Conservation (phyloP, 1,139 yeast genomes). For the Saccharomycopsis hybrid region DNA sequence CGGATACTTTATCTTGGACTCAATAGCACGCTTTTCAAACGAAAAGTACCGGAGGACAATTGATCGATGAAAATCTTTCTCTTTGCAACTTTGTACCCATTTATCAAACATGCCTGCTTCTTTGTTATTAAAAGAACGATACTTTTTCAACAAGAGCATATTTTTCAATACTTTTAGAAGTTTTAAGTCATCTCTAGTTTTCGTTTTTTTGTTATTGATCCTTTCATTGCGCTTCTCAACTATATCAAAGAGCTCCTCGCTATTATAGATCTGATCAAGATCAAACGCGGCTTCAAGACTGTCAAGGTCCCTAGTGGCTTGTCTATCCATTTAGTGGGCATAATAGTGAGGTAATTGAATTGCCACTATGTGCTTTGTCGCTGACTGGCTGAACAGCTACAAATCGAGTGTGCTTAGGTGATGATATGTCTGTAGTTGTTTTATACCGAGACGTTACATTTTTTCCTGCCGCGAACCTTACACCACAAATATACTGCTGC, state of each 20-base stretch:
- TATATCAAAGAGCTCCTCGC: background rate
- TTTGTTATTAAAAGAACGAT: background rate
- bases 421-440: too few species aligned
- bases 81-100: conserved; percentile 1
- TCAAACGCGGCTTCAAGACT: background rate
- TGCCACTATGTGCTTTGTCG: too few species aligned
- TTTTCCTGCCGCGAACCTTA: too few species aligned
- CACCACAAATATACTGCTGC: too few species aligned
- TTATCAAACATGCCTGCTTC: background rate
- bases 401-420: too few species aligned
- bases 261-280: background rate
- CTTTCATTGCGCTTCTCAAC: background rate
- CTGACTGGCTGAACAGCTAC: too few species aligned
- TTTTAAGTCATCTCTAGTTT: background rate
- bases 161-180: background rate
- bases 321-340: conserved; percentile 1
- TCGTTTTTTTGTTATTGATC: background rate
- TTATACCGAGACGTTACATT: too few species aligned
- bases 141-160: background rate
- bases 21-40: background rate
- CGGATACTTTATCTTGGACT: conserved; percentile 2
- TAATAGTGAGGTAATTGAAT: too few species aligned
- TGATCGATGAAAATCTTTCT: conserved; percentile 4
- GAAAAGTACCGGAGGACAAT: background rate
- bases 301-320: background rate